A percentile compares a stretch with the other conserved stretches of the same genome.
Conservation (phyloP, 306 rosid species). For the Rosa rugosa region DNA sequence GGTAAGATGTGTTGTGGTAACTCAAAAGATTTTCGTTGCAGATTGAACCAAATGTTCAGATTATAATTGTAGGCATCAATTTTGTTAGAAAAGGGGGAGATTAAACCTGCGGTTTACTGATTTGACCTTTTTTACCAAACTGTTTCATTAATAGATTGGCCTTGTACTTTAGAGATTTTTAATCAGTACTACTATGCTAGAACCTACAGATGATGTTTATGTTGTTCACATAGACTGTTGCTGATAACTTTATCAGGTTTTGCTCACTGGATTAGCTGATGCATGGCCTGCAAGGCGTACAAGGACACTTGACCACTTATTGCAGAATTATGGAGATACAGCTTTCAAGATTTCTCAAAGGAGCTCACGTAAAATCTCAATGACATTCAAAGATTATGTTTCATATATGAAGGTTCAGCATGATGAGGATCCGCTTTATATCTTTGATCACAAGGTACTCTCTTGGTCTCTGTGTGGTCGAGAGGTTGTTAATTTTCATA, state of each 20-base stretch:
- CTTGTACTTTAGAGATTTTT: neutral
- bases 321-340: slow-evolving; percentile 64
- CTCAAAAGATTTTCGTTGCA: neutral
- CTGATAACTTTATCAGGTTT: slow-evolving; percentile 45
- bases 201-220: neutral
- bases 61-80: neutral
- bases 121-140: slow-evolving; percentile 4
- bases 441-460: slow-evolving; percentile 90
- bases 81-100: neutral
- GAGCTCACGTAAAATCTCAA: slow-evolving; percentile 56
- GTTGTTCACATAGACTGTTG: neutral
- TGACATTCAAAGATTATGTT: slow-evolving; percentile 84
- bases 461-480: slow-evolving; percentile 1
- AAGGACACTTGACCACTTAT: slow-evolving; percentile 79
- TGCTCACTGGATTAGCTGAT: slow-evolving; percentile 76
- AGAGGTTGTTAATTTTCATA: neutral
- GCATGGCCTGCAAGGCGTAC: slow-evolving; percentile 83
- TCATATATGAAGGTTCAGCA: slow-evolving; percentile 78
- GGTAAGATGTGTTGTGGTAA: neutral
- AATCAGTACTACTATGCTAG: slow-evolving; percentile 6
- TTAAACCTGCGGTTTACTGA: neutral
- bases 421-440: slow-evolving; percentile 96
- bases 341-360: slow-evolving; percentile 84
- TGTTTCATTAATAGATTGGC: slow-evolving; percentile 18
- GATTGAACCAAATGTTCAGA: neutral